These are phyloP conservation scores for Calonectria montana DNA, from an alignment of 2,329 filamentous ascomycete species.

Conservation along the genomic window DNA sequence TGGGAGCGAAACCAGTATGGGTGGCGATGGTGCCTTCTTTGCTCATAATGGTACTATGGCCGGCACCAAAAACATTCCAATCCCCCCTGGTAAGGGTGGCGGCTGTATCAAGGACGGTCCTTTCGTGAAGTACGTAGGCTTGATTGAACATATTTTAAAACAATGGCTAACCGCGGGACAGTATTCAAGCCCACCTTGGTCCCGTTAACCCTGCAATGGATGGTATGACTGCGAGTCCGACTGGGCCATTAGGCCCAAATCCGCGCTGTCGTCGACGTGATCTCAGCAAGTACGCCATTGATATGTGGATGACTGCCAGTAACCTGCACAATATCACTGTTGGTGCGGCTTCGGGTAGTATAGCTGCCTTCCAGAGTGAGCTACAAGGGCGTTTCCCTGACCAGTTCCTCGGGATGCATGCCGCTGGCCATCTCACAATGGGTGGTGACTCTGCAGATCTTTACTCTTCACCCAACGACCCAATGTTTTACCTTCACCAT, in stretches of 20 bases:
- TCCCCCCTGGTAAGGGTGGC: slow-evolving; percentile 34
- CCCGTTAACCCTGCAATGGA: slow-evolving; percentile 8
- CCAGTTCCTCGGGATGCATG: slow-evolving; percentile 18
- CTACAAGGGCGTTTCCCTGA: slow-evolving; percentile 8
- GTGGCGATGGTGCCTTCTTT: background rate
- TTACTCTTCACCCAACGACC: slow-evolving; percentile 19
- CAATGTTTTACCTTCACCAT: slow-evolving; percentile 28
- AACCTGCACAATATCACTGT: slow-evolving; percentile 14
- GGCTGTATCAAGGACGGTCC: slow-evolving; percentile 31
- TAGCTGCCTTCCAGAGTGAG: slow-evolving; percentile 5
- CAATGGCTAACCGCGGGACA: background rate
- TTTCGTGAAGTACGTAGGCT: slow-evolving; percentile 12
- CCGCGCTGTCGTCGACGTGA: slow-evolving; percentile 50
- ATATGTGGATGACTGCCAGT: slow-evolving; percentile 3
- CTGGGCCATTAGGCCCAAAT: slow-evolving; percentile 49
- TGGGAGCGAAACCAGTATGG: slow-evolving; percentile 44
- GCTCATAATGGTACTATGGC: background rate
- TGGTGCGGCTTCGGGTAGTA: background rate
- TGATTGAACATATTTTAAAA: background rate
- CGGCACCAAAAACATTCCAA: slow-evolving; percentile 35
- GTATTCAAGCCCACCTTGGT: background rate
- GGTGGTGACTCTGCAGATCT: slow-evolving; percentile 21
- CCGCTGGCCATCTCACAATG: slow-evolving; percentile 18
- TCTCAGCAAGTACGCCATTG: background rate
- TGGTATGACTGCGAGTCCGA: slow-evolving; percentile 26